Conservation (phyloP, 2,329 filamentous ascomycete genomes). For the Penicillium sclerotiorum region DNA sequence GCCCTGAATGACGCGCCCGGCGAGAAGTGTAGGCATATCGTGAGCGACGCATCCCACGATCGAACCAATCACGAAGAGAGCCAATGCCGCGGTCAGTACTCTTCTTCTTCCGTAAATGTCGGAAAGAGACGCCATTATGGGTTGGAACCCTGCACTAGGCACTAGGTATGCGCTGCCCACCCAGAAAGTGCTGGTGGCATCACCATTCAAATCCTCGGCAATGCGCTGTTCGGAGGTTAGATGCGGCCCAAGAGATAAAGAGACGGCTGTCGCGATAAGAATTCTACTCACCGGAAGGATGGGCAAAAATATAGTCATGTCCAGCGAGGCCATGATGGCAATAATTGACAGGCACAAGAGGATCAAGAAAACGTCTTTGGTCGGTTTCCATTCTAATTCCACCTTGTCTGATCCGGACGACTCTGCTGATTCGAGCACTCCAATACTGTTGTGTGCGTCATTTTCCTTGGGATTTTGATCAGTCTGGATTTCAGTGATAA, state of each 20-base stretch:
- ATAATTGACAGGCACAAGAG: conserved; percentile 1
- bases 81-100: conserved; percentile 5
- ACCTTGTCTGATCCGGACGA: not conserved
- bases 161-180: conserved; percentile 11
- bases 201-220: conserved; percentile 7
- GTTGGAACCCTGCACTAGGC: conserved; percentile 9
- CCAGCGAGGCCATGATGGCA: not conserved
- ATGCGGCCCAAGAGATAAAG: not conserved
- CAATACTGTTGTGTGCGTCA: no score
- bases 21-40: not conserved
- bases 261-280: not conserved
- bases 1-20: not conserved
- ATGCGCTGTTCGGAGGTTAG: conserved; percentile 2
- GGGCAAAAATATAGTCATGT: not conserved
- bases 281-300: not conserved
- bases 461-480: not conserved
- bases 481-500: conserved; percentile 11
- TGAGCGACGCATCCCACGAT: conserved; percentile 9
- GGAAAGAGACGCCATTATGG: conserved; percentile 6
- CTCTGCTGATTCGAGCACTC: not conserved
- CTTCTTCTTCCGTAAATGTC: conserved; percentile 8
- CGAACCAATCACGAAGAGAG: conserved; percentile 11
- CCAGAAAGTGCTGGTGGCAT: conserved; percentile 11
- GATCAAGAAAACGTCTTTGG: not conserved
- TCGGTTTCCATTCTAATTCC: conserved; percentile 1